A percentile compares a stretch with the other conserved stretches of the same genome.
Evolutionary conservation across 805 yeast genomes (phyloP).

Genomic region (Kuraishia molischiana): DNA sequence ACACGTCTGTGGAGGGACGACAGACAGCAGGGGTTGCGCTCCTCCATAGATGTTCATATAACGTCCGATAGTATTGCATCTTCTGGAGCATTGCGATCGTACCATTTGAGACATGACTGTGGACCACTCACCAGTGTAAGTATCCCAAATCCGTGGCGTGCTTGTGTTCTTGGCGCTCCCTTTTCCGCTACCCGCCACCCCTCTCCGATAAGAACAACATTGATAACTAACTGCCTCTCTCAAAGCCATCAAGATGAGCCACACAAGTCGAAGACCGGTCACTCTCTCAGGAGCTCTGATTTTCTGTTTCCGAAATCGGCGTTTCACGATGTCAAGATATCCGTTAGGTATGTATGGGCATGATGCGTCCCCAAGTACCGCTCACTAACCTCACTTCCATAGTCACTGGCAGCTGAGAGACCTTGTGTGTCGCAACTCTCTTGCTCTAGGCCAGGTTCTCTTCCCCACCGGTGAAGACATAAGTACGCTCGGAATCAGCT

Average conservation of each 20-base stretch:
- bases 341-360: constrained; percentile 24
- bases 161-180: too few species aligned
- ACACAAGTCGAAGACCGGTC: too few species aligned
- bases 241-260: too few species aligned
- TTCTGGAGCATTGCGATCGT: too few species aligned
- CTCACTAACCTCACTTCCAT: neutral
- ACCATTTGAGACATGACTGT: neutral
- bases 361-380: too few species aligned
- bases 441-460: constrained; percentile 31
- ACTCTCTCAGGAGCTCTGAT: constrained; percentile 3
- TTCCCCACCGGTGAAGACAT: constrained; percentile 53
- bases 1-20: too few species aligned
- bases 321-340: constrained; percentile 21
- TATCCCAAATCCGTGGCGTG: neutral
- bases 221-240: too few species aligned
- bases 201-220: too few species aligned
- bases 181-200: too few species aligned
- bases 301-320: constrained; percentile 12
- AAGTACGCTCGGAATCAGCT: constrained; percentile 29
- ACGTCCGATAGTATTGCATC: too few species aligned
- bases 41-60: too few species aligned
- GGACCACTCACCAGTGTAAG: neutral
- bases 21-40: too few species aligned
- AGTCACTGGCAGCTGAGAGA: constrained; percentile 81
- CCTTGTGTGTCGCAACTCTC: constrained; percentile 44